phyloP scores from a whole-genome alignment of 164 flowering plant genomes.

The Umbellularia californica region DNA sequence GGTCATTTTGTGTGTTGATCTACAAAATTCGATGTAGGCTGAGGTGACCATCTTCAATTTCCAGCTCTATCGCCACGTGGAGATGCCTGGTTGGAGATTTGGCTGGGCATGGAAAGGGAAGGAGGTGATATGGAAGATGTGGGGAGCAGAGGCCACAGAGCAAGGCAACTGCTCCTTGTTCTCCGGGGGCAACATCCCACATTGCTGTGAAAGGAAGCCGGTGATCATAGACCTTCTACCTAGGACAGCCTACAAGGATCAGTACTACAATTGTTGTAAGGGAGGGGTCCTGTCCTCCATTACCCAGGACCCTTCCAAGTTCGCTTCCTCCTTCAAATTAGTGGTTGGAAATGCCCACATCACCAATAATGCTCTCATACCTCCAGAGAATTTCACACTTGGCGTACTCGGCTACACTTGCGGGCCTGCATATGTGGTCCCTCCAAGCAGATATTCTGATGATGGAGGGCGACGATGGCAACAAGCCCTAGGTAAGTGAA shows the following conservation, averaged over 20 bases:
- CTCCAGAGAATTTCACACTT: constrained; percentile 37
- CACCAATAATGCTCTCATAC: neutral
- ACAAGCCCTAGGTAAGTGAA: constrained; percentile 57
- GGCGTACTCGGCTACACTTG: constrained; percentile 74
- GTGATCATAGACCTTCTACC: constrained; percentile 49
- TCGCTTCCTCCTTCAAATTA: constrained; percentile 44
- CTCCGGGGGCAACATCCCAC: constrained; percentile 31
- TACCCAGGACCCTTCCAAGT: constrained; percentile 42
- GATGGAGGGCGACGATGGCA: constrained; percentile 51
- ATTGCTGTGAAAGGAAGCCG: constrained; percentile 54
- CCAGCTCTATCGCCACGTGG: constrained; percentile 61
- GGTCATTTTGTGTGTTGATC: no score
- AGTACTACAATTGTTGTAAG: constrained; percentile 61
- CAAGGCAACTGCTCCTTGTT: constrained; percentile 58
- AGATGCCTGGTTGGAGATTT: constrained; percentile 64
- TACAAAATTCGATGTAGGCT: constrained; percentile 27
- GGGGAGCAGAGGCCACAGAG: constrained; percentile 63
- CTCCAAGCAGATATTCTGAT: constrained; percentile 31
- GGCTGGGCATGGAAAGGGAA: constrained; percentile 51
- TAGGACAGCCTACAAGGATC: constrained; percentile 48
- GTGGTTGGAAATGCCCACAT: constrained; percentile 24
- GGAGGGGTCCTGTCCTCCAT: constrained; percentile 62
- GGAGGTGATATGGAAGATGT: constrained; percentile 58
- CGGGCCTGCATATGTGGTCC: constrained; percentile 32
- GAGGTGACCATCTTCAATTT: constrained; percentile 43